Conservation (phyloP, 768 basidiomycete species). For the Lactarius trivialis region DNA sequence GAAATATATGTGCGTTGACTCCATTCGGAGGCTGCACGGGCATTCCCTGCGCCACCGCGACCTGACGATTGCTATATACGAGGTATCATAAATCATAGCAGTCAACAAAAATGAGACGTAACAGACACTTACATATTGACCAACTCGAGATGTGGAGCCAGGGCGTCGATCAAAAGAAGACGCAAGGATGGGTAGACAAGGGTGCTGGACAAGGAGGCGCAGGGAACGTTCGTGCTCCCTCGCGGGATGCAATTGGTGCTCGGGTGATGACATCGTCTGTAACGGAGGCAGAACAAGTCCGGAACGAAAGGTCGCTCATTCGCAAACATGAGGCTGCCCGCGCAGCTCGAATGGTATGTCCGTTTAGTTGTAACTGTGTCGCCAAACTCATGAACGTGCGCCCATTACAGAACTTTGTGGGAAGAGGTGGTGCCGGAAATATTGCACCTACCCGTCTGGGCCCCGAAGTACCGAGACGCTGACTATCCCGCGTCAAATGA, state of each 20-base stretch:
- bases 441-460: background rate
- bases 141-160: background rate
- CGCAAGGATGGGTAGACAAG: no score
- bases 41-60: conserved; percentile 16
- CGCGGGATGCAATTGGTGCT: no score
- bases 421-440: conserved; percentile 11
- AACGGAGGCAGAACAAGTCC: background rate
- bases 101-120: background rate
- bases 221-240: conserved; percentile 5
- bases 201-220: conserved; percentile 16
- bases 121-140: background rate
- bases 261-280: background rate
- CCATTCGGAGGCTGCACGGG: background rate
- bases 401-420: conserved; percentile 3
- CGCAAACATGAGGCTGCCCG: background rate
- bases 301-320: background rate
- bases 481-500: background rate
- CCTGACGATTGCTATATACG: conserved; percentile 2
- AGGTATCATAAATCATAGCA: background rate
- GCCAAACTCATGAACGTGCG: background rate
- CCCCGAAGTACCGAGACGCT: background rate
- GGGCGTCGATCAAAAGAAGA: background rate
- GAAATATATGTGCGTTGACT: background rate
- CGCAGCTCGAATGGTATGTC: background rate
- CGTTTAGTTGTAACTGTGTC: background rate